Percentiles rank a stretch among this genome's conserved stretches.
Conservation (phyloP, 352 stramenopile genomes). For the Aphanomyces euteiches region DNA sequence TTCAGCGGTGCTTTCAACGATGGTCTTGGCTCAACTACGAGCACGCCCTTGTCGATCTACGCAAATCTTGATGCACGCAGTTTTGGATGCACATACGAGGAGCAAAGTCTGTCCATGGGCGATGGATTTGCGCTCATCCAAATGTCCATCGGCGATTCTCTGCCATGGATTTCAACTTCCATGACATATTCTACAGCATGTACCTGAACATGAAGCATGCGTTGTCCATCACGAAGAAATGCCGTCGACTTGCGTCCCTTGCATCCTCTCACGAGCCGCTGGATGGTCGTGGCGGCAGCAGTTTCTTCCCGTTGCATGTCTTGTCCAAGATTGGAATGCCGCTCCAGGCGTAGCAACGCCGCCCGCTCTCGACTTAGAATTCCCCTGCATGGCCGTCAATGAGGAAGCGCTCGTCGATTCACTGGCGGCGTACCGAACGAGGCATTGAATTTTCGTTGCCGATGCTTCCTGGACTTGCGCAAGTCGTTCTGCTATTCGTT, state of each 20-base stretch:
- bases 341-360: conserved; percentile 18
- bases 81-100: background rate
- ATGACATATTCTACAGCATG: background rate
- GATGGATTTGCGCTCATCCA: conserved; percentile 6
- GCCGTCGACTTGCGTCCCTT: background rate
- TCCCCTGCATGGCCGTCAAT: background rate
- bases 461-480: background rate
- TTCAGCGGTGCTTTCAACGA: conserved; percentile 10
- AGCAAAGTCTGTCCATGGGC: background rate
- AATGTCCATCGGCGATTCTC: conserved; percentile 12
- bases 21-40: background rate
- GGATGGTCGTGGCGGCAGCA: background rate
- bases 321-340: background rate
- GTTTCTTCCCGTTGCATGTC: background rate
- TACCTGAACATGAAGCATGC: conserved; percentile 18
- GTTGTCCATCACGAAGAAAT: conserved; percentile 3
- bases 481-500: conserved; percentile 1
- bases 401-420: no score
- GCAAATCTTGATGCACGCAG: background rate
- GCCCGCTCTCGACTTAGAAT: conserved; percentile 22
- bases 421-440: conserved; percentile 10
- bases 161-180: background rate
- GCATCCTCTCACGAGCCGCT: background rate
- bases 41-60: conserved; percentile 1
- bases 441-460: conserved; percentile 6